Percentiles rank a stretch among this genome's conserved stretches.
Evolutionary conservation across 495 filamentous ascomycete genomes (phyloP).

Genomic region (Neurospora intermedia): DNA sequence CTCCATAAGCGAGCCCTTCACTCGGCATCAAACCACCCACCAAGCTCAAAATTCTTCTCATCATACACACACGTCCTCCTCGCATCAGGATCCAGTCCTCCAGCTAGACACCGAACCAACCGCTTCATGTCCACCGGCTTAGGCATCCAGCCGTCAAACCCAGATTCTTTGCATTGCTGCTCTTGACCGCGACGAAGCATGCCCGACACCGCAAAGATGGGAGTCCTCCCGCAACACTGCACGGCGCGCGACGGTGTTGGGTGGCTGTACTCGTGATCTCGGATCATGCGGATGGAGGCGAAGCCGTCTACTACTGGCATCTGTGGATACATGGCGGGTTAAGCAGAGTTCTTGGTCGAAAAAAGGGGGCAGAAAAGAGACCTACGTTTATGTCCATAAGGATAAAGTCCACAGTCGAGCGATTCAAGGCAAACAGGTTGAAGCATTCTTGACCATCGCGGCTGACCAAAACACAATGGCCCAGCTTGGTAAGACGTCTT

Average conservation of each 20-base stretch:
- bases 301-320: conserved; percentile 18
- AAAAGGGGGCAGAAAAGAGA: background rate
- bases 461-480: conserved; percentile 57
- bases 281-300: conserved; percentile 10
- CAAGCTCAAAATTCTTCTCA: conserved; percentile 8
- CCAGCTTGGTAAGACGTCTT: conserved; percentile 61
- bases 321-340: background rate
- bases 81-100: conserved; percentile 6
- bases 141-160: conserved; percentile 67
- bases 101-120: conserved; percentile 6
- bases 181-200: conserved; percentile 16
- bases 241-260: conserved; percentile 12
- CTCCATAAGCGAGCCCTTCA: background rate
- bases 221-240: conserved; percentile 10
- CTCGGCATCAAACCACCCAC: conserved; percentile 11
- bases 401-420: conserved; percentile 13
- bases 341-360: background rate
- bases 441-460: conserved; percentile 73
- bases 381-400: conserved; percentile 18
- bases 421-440: conserved; percentile 35
- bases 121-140: conserved; percentile 53
- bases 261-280: conserved; percentile 5
- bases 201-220: conserved; percentile 13
- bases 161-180: conserved; percentile 4
- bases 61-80: conserved; percentile 6